These are phyloP conservation scores for Moricandia arvensis DNA, from an alignment of 345 rosid genomes.

Conservation along the genomic window DNA sequence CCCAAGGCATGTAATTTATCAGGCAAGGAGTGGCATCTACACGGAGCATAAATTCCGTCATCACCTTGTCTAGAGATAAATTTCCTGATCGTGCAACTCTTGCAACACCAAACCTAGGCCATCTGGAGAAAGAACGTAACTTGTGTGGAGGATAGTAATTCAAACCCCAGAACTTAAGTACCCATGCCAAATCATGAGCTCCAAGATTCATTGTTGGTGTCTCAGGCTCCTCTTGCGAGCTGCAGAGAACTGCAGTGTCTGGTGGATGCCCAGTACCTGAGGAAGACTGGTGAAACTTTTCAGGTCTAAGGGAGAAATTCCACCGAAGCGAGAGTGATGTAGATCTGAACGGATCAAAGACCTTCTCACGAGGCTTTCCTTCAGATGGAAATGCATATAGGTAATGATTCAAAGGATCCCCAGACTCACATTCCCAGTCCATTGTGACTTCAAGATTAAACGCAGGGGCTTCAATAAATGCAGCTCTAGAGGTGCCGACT, in stretches of 20 bases:
- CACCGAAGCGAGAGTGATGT: conserved; percentile 90
- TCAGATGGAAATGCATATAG: conserved; percentile 84
- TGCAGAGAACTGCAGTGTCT: conserved; percentile 15
- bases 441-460: conserved; percentile 83
- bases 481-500: conserved; percentile 43
- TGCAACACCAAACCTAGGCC: conserved; percentile 94
- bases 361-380: conserved; percentile 73
- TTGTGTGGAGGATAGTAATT: conserved; percentile 94
- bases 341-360: conserved; percentile 94
- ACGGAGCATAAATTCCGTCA: conserved; percentile 95
- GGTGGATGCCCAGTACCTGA: conserved; percentile 37
- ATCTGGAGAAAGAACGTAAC: conserved; percentile 81
- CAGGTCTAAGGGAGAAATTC: conserved; percentile 85
- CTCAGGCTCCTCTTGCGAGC: conserved; percentile 41
- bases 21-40: conserved; percentile 75
- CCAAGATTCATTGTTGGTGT: conserved; percentile 76
- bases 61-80: conserved; percentile 86
- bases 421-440: conserved; percentile 96
- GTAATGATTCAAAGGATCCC: conserved; percentile 86
- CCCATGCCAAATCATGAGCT: conserved; percentile 97
- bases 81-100: conserved; percentile 84
- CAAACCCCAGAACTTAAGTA: conserved; percentile 74
- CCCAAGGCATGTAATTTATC: conserved; percentile 71
- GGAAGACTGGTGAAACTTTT: conserved; percentile 47
- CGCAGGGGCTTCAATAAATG: conserved; percentile 72